These are phyloP conservation scores for Teunomyces atbi DNA, from an alignment of 805 yeast species.

Conservation along the genomic window DNA sequence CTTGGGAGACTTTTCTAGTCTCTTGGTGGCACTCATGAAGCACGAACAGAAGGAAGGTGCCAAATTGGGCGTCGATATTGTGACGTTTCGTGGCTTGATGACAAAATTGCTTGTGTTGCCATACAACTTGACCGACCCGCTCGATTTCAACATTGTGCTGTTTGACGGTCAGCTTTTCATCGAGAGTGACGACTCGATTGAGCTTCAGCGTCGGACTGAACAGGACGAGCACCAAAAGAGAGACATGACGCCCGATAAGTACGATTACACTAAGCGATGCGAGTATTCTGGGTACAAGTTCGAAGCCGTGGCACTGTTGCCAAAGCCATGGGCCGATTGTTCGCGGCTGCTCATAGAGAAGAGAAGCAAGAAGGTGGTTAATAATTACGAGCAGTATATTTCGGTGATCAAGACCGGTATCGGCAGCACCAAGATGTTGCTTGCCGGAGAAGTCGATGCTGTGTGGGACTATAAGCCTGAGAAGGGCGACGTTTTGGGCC, in stretches of 20 bases:
- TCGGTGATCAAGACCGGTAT: constrained; percentile 84
- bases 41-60: constrained; percentile 50
- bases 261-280: constrained; percentile 35
- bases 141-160: constrained; percentile 61
- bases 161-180: constrained; percentile 78
- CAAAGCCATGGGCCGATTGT: constrained; percentile 71
- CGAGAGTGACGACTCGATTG: constrained; percentile 47
- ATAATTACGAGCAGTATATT: constrained; percentile 73
- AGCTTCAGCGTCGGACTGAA: constrained; percentile 24
- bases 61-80: constrained; percentile 60
- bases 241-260: constrained; percentile 17
- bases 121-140: constrained; percentile 51
- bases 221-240: constrained; percentile 20
- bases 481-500: constrained; percentile 52
- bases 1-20: constrained; percentile 54
- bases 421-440: constrained; percentile 62
- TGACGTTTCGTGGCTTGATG: constrained; percentile 86
- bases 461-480: constrained; percentile 77
- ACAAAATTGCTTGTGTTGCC: constrained; percentile 70
- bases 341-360: constrained; percentile 66
- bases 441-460: constrained; percentile 94
- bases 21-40: constrained; percentile 52
- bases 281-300: constrained; percentile 80
- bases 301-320: constrained; percentile 72
- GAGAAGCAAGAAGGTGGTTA: constrained; percentile 58